Conservation (phyloP, 345 rosid genomes). For the Aegle marmelos region DNA sequence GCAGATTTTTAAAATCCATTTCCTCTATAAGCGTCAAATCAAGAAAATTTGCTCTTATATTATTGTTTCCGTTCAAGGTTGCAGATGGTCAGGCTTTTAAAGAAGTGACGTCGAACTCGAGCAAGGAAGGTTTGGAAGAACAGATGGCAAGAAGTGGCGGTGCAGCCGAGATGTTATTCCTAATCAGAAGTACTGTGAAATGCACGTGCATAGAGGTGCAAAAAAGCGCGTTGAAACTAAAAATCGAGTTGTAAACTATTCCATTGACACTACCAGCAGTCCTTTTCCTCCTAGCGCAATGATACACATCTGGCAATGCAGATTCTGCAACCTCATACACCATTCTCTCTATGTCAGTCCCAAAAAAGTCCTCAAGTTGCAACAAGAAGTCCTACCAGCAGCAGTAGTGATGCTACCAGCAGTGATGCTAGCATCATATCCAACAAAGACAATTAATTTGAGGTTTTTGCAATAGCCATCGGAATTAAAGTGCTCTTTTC, state of each 20-base stretch:
- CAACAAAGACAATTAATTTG: slow-evolving; percentile 17
- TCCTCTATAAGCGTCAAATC: neutral
- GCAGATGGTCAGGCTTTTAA: slow-evolving; percentile 18
- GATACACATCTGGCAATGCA: neutral
- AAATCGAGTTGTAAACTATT: neutral
- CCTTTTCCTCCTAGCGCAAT: neutral
- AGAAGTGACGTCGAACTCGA: slow-evolving; percentile 33
- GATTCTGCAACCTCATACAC: slow-evolving; percentile 11
- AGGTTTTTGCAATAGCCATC: neutral
- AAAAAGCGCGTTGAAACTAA: slow-evolving; percentile 23
- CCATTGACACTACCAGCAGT: neutral
- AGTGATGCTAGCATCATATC: slow-evolving; percentile 38
- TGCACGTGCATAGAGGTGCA: slow-evolving; percentile 71
- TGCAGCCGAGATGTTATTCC: slow-evolving; percentile 51
- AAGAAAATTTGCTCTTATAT: neutral
- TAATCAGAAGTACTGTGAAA: slow-evolving; percentile 56
- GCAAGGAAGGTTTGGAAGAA: slow-evolving; percentile 68
- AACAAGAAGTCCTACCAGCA: slow-evolving; percentile 28
- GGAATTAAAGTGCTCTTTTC: neutral
- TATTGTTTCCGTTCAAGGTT: slow-evolving; percentile 23
- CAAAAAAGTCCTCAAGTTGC: slow-evolving; percentile 23
- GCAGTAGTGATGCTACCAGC: slow-evolving; percentile 59
- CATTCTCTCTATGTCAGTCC: slow-evolving; percentile 34
- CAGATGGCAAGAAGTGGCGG: slow-evolving; percentile 85
- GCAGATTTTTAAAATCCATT: neutral